phyloP scores from a whole-genome alignment of 192 early-diverging fungal species.

The Gonapodya prolifera region DNA sequence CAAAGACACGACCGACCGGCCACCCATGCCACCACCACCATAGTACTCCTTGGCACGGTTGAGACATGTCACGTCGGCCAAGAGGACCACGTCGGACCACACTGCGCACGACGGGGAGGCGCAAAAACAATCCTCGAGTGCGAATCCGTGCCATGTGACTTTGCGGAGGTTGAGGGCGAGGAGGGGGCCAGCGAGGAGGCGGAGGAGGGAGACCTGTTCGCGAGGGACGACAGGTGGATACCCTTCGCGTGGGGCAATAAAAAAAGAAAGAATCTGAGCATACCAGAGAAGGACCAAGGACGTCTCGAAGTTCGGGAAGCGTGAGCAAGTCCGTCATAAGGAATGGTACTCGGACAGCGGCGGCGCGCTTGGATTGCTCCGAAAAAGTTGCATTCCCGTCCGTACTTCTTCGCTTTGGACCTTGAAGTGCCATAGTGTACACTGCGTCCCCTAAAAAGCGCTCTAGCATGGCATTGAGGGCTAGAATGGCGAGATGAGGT shows the following conservation, averaged over 20 bases:
- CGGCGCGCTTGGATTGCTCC: neutral
- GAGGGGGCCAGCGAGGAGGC: neutral
- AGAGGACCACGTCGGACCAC: neutral
- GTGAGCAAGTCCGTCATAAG: neutral
- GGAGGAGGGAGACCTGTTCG: neutral
- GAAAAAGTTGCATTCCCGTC: neutral
- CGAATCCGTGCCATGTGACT: neutral
- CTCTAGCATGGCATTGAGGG: neutral
- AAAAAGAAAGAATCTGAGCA: no score
- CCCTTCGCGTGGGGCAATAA: no score
- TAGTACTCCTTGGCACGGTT: neutral
- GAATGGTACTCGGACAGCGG: neutral
- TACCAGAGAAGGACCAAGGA: neutral
- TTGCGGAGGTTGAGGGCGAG: neutral
- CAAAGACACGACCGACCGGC: neutral
- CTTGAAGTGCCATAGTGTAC: neutral
- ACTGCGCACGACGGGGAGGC: neutral
- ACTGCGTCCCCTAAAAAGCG: neutral
- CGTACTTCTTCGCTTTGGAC: neutral
- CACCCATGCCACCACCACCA: neutral
- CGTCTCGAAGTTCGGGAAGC: neutral
- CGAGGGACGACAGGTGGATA: no score
- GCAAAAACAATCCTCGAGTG: neutral
- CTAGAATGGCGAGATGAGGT: neutral
- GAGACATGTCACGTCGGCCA: neutral